Evolutionary conservation across 345 rosid genomes (phyloP).

Genomic region (Noccaea caerulescens): DNA sequence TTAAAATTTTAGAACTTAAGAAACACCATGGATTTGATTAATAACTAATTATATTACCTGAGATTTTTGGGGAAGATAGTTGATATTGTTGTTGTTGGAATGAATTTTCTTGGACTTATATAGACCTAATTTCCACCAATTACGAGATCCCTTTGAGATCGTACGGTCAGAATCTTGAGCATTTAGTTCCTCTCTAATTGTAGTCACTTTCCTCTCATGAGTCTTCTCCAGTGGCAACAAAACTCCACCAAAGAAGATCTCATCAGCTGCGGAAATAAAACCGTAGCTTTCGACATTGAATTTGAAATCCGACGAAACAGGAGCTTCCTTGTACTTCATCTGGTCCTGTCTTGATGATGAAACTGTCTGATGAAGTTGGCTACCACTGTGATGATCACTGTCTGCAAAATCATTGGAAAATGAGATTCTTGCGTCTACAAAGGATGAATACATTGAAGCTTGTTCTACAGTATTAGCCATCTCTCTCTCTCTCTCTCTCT

Average conservation of each 20-base stretch:
- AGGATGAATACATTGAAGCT: constrained; percentile 49
- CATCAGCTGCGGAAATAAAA: constrained; percentile 79
- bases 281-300: constrained; percentile 57
- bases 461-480: constrained; percentile 52
- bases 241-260: constrained; percentile 69
- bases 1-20: not conserved
- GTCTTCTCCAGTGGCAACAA: constrained; percentile 65
- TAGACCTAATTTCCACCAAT: constrained; percentile 46
- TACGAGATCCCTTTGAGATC: constrained; percentile 37
- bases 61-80: constrained; percentile 36
- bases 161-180: constrained; percentile 46
- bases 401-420: constrained; percentile 86
- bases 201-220: constrained; percentile 36
- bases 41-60: constrained; percentile 21
- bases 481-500: constrained; percentile 6
- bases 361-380: constrained; percentile 15
- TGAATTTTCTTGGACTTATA: constrained; percentile 40
- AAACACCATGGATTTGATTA: not conserved
- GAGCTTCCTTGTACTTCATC: constrained; percentile 71
- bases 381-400: constrained; percentile 21
- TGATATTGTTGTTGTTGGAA: constrained; percentile 36
- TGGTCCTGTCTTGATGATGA: constrained; percentile 23
- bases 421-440: constrained; percentile 84
- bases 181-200: constrained; percentile 66
- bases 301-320: constrained; percentile 81